phyloP scores from a whole-genome alignment of 345 rosid genomes.

The Gossypium bickii region DNA sequence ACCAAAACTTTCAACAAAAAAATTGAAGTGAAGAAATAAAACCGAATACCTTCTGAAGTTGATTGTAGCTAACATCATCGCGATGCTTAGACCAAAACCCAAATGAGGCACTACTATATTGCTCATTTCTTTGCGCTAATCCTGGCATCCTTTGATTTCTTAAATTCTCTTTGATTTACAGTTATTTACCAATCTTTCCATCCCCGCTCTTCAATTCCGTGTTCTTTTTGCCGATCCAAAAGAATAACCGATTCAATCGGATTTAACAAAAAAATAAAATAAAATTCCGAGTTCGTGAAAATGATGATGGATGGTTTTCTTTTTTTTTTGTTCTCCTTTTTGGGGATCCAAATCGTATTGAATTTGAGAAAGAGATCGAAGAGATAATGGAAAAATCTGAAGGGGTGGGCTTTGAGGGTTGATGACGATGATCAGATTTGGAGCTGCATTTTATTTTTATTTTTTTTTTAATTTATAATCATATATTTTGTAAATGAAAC shows the following conservation, averaged over 20 bases:
- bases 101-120: slow-evolving; percentile 47
- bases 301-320: not conserved
- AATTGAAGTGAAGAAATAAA: not conserved
- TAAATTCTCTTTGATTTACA: slow-evolving; percentile 29
- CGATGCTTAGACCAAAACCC: slow-evolving; percentile 74
- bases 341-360: slow-evolving; percentile 8
- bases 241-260: not conserved
- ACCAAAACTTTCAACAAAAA: slow-evolving; percentile 4
- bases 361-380: not conserved
- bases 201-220: slow-evolving; percentile 17
- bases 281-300: not conserved
- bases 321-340: not conserved
- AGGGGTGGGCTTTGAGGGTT: not conserved
- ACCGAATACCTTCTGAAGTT: slow-evolving; percentile 73
- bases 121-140: slow-evolving; percentile 66
- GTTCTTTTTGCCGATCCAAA: slow-evolving; percentile 19
- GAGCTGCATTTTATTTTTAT: not conserved
- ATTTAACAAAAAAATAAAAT: not conserved
- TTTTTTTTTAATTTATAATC: not conserved
- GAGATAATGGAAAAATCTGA: not conserved
- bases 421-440: slow-evolving; percentile 11
- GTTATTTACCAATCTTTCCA: slow-evolving; percentile 21
- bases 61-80: slow-evolving; percentile 67
- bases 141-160: slow-evolving; percentile 58
- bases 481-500: not conserved